Conservation (phyloP, 1,139 yeast genomes). For the Pichia sp. region DNA sequence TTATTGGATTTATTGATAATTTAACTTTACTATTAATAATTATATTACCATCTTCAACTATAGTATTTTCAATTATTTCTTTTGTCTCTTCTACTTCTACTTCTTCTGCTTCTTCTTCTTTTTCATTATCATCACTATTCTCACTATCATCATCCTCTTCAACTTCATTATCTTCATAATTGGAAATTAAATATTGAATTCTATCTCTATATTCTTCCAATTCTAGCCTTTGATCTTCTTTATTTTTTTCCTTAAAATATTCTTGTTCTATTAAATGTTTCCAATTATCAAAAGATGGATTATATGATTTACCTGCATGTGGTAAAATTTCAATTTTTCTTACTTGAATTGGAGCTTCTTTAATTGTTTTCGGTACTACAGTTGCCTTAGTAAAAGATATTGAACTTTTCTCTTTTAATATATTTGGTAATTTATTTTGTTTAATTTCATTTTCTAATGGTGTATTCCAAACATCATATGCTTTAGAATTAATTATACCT, state of each 20-base stretch:
- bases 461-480: conserved; percentile 65
- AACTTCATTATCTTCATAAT: conserved; percentile 53
- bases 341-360: conserved; percentile 45
- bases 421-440: conserved; percentile 32
- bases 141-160: conserved; percentile 32
- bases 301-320: conserved; percentile 87
- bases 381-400: conserved; percentile 49
- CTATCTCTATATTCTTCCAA: conserved; percentile 56
- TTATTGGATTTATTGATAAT: conserved; percentile 70
- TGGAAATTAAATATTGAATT: conserved; percentile 58
- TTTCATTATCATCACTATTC: conserved; percentile 31
- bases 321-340: conserved; percentile 48
- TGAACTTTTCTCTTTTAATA: conserved; percentile 37
- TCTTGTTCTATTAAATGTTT: conserved; percentile 61
- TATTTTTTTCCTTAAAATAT: conserved; percentile 55
- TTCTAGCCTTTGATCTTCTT: conserved; percentile 57
- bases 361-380: conserved; percentile 51
- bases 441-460: conserved; percentile 27
- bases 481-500: conserved; percentile 46
- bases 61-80: conserved; percentile 17
- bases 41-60: no score
- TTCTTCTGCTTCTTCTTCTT: conserved; percentile 27
- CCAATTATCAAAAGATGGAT: conserved; percentile 87
- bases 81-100: conserved; percentile 32
- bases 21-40: conserved; percentile 22